Evolutionary conservation across 352 stramenopile species (phyloP).

Genomic region (Saprolegnia diclina): DNA sequence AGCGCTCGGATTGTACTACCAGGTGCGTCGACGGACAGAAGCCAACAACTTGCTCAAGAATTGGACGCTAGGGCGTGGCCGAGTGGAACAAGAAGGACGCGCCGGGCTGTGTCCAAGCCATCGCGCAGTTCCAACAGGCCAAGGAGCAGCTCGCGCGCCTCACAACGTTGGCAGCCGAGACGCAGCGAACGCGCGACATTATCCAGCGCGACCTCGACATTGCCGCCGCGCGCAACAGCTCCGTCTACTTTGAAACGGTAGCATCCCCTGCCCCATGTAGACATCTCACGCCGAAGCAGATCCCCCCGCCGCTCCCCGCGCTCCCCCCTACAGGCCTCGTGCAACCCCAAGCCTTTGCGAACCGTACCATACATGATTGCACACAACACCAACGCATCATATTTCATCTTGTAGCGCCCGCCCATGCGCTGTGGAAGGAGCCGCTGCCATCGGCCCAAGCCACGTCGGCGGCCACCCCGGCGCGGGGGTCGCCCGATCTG

Average conservation of each 20-base stretch:
- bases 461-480: not conserved
- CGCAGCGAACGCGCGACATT: conserved; percentile 55
- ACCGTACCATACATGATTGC: not conserved
- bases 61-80: conserved; percentile 32
- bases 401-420: not conserved
- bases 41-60: not conserved
- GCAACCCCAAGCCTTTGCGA: conserved; percentile 16
- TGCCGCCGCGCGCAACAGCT: conserved; percentile 59
- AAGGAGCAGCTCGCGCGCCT: conserved; percentile 36
- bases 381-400: not conserved
- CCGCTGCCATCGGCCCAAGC: not conserved
- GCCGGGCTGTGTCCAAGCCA: conserved; percentile 43
- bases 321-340: conserved; percentile 50
- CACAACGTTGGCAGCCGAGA: conserved; percentile 38
- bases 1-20: conserved; percentile 52
- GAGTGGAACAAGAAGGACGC: conserved; percentile 50
- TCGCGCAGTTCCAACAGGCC: conserved; percentile 56
- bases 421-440: conserved; percentile 2
- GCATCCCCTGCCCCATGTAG: not conserved
- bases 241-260: conserved; percentile 63
- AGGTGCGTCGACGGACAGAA: conserved; percentile 28
- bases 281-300: conserved; percentile 28
- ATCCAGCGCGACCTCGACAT: conserved; percentile 64
- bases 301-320: conserved; percentile 40
- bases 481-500: not conserved